Base-by-base conservation (phyloP, 306 rosid species). In the Neltuma alba region DNA sequence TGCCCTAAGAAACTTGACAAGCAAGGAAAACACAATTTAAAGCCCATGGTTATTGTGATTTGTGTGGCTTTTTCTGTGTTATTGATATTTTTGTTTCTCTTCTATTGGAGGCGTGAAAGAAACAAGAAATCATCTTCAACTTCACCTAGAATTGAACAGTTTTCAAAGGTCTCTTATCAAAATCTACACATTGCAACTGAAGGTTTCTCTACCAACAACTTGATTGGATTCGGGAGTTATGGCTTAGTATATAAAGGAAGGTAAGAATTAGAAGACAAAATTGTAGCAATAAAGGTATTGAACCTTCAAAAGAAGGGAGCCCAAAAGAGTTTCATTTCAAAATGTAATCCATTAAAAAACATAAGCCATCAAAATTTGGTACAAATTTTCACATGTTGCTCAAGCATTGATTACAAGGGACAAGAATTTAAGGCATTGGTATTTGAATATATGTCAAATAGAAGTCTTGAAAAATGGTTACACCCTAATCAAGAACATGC, bases 371-470 rank as follows among this genome's bases (percentile, higher is more conserved):
- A n/a, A n/a, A n/a, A n/a, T n/a, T n/a, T n/a, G n/a, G n/a, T n/a
- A n/a, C n/a, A n/a, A n/a, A n/a, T 78, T 54, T 9, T 83, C 1
- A 57, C 76, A 7, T 76, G 74, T 72, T 83, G 83, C 74, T 83
- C 72, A 1, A 83, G 66, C 18, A 30, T 66, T 10, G 33, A 74
- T 36, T 41, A 33, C 18, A 55, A 37, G 18, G 77, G 64, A 3
- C 18, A 58, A 3, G 34, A 58, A 58, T 58, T 58, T 10, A 58
- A 58, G 28, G 64, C 64, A 42, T 9, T 27, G 8, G 14, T 58
- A 0, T 58, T 58, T 27, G 20, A 58, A 18, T 58, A 25, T 36
- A 58, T 58, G 64, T 27, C 64, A 25, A 58, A 58, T 25, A 18
- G 34, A 58, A 58, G 64, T 18, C 64, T 58, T 10, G 18, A 25